Evolutionary conservation across 805 yeast species (phyloP), one percentile per base, ranked within the genome.

Genomic region (Wickerhamiella azymoides): DNA sequence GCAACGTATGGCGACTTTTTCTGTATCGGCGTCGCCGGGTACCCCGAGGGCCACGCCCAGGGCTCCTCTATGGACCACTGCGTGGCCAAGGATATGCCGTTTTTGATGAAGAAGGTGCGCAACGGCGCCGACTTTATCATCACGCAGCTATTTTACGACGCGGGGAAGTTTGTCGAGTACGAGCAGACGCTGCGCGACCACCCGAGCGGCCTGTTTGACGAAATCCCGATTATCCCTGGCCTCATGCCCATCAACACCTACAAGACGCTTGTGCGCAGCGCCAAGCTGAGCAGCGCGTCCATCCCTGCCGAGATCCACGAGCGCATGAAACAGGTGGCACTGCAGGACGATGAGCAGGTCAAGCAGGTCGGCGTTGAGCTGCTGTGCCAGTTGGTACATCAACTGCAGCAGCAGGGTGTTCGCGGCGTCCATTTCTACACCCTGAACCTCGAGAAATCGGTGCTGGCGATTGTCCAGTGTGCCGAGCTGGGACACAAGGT

Each of bases 231-330:
- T 53, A 80, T 92, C 50, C 98, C 98, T 1, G 98, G 98, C 11
- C 82, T 92, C 60, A 92, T 92, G 98, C 98, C 98, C 16, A 88
- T 92, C 47, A 79, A 94, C 16, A 83, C 95, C 10, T 88, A 88
- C 62, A 81, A 92, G 25, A 77, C 95, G 4, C 88, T 92, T 60
- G 66, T 86, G 48, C 79, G 98, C 69, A 76, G 97, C 64, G 94
- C 95, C 16, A 79, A 79, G 46, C 85, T 97, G 95, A 84, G 94
- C 47, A 80, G 81, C 54, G 80, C 93, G 52, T 65, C 73, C 27
- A 73, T 92, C 48, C 98, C 98, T 2, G 71, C 74, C 50, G 70
- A 73, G 39, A 84, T 88, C 57, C 66, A 76, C 52, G 78, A 76
- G 18, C 73, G 66, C 26, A 68, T 92, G 57, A 84, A 79, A 33